Percentiles rank a stretch among this genome's conserved stretches.
These are phyloP conservation scores for Lasiodiplodia sp. DNA, from an alignment of 2,329 filamentous ascomycete species.

Conservation along the genomic window DNA sequence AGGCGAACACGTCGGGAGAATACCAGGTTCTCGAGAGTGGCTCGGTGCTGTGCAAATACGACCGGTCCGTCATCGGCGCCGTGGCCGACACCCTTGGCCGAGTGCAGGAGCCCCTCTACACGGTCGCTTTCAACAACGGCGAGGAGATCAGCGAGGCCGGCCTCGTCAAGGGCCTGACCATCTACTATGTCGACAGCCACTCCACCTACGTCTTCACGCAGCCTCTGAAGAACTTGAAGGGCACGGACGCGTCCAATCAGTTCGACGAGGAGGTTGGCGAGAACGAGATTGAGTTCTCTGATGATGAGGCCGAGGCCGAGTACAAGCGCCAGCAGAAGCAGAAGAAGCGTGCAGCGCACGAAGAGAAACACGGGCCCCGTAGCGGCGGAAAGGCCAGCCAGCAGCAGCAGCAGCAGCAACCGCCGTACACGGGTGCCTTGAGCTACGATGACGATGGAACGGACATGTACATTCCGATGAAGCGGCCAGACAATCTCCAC, in stretches of 20 bases:
- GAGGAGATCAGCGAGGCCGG: conserved; percentile 73
- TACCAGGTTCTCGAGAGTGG: conserved; percentile 85
- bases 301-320: conserved; percentile 92
- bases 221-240: conserved; percentile 78
- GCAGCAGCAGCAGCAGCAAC: conserved; percentile 1
- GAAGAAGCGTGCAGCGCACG: conserved; percentile 56
- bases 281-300: conserved; percentile 93
- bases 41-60: conserved; percentile 79
- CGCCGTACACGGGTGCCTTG: conserved; percentile 40
- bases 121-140: conserved; percentile 74
- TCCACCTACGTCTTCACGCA: conserved; percentile 88
- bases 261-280: conserved; percentile 89
- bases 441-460: conserved; percentile 54
- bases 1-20: conserved; percentile 78
- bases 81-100: conserved; percentile 87
- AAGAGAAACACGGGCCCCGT: conserved; percentile 16
- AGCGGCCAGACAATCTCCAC: conserved; percentile 55
- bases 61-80: conserved; percentile 78
- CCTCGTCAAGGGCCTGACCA: conserved; percentile 70
- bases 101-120: conserved; percentile 86
- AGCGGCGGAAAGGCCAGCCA: conserved; percentile 6
- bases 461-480: conserved; percentile 57
- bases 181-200: conserved; percentile 82
- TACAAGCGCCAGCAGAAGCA: conserved; percentile 68
- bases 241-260: conserved; percentile 92